phyloP scores from a whole-genome alignment of 2,329 filamentous ascomycete species.

The Penicillium sp. region DNA sequence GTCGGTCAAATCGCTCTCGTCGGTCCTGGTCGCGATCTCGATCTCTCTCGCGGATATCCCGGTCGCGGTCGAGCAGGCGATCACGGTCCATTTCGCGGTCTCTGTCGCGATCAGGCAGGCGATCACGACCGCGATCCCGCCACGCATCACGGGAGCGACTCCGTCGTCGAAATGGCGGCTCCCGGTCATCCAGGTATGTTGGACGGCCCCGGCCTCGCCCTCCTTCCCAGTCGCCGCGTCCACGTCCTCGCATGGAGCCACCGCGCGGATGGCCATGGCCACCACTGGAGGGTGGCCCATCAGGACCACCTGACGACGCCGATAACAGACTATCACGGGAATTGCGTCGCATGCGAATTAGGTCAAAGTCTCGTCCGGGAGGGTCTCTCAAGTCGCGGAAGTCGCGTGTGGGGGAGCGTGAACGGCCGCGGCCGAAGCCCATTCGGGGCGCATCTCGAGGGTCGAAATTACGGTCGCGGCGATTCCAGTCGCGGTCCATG shows the following conservation, averaged over 20 bases:
- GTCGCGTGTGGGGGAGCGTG: conserved; percentile 41
- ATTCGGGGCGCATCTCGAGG: conserved; percentile 38
- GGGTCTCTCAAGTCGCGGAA: conserved; percentile 39
- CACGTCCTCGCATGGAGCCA: conserved; percentile 40
- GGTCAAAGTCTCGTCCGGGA: conserved; percentile 35
- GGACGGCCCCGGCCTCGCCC: conserved; percentile 42
- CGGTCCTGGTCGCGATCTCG: conserved; percentile 33
- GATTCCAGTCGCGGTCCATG: conserved; percentile 43
- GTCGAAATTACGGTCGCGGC: conserved; percentile 46
- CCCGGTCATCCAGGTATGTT: conserved; percentile 39
- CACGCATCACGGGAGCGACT: conserved; percentile 44
- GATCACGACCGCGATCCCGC: conserved; percentile 36
- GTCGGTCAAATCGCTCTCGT: conserved; percentile 32
- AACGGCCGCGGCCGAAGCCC: conserved; percentile 44
- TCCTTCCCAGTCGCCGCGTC: conserved; percentile 42
- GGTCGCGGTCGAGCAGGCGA: conserved; percentile 31
- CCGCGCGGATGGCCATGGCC: conserved; percentile 34
- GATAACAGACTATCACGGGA: conserved; percentile 42
- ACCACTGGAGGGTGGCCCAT: conserved; percentile 33
- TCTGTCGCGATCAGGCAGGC: conserved; percentile 20
- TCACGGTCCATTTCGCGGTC: conserved; percentile 32
- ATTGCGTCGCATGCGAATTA: conserved; percentile 40
- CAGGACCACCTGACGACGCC: conserved; percentile 32
- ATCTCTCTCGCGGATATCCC: conserved; percentile 1
- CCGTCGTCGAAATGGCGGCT: conserved; percentile 37